Conservation (phyloP, 2,329 filamentous ascomycete species). For the Calonectria montana region DNA sequence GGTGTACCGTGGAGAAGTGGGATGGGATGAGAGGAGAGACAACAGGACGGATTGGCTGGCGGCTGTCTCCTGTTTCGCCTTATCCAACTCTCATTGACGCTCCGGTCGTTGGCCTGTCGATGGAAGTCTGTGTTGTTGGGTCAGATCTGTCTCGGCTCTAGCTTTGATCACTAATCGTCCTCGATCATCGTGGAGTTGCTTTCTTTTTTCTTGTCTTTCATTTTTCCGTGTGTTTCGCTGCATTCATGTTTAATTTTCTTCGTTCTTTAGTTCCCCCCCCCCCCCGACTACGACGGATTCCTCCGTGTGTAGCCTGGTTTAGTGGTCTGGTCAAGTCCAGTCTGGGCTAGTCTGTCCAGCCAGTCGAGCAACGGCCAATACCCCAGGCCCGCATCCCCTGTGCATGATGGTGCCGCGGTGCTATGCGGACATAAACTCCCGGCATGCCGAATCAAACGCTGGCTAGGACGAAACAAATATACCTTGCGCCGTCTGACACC, state of each 20-base stretch:
- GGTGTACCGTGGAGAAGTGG: neutral
- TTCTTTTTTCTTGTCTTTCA: neutral
- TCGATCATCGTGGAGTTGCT: neutral
- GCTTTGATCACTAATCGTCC: slow-evolving; percentile 3
- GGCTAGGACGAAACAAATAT: slow-evolving; percentile 4
- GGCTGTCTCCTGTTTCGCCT: slow-evolving; percentile 5
- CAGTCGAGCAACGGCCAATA: neutral
- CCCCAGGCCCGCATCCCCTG: neutral
- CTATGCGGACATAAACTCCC: neutral
- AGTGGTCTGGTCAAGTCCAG: too few relatives aligned
- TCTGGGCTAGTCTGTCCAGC: neutral
- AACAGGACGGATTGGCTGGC: neutral
- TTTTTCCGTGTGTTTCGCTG: neutral
- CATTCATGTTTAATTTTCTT: neutral
- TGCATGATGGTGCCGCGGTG: neutral
- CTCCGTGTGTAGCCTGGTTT: neutral
- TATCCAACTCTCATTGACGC: neutral
- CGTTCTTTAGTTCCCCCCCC: too few relatives aligned
- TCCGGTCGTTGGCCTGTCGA: neutral
- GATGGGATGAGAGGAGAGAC: neutral
- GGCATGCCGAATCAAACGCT: neutral
- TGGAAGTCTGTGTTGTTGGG: neutral
- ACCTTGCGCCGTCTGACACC: slow-evolving; percentile 10
- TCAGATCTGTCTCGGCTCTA: slow-evolving; percentile 6
- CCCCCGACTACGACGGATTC: neutral